phyloP scores from a whole-genome alignment of 2,329 filamentous ascomycete species.

The Talaromyces sp. region DNA sequence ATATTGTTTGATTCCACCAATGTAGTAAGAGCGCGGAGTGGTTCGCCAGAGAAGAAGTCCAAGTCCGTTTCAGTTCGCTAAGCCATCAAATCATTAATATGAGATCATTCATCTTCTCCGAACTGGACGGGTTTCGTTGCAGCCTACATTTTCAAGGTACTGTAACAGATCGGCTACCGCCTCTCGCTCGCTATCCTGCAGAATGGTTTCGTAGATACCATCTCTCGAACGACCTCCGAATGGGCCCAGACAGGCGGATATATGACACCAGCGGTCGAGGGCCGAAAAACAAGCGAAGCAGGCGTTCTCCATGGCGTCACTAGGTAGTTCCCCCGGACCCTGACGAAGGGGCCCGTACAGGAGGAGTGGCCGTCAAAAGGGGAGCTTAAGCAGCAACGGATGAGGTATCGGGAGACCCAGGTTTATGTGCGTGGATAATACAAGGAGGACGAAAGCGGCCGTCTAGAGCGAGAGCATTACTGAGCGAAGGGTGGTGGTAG shows the following conservation, averaged over 20 bases:
- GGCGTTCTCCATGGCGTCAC: slow-evolving; percentile 37
- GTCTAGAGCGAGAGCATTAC: slow-evolving; percentile 16
- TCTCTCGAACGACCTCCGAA: slow-evolving; percentile 67
- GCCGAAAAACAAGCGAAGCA: slow-evolving; percentile 40
- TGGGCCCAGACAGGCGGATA: slow-evolving; percentile 37
- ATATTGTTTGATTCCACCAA: slow-evolving; percentile 98
- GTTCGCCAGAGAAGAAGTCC: slow-evolving; percentile 97
- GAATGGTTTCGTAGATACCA: slow-evolving; percentile 75
- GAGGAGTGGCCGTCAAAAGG: slow-evolving; percentile 5
- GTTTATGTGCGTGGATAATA: background rate
- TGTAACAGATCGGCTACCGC: slow-evolving; percentile 91
- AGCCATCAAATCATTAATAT: background rate
- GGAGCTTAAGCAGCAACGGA: slow-evolving; percentile 4
- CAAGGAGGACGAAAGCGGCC: slow-evolving; percentile 17
- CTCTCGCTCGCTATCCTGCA: slow-evolving; percentile 94
- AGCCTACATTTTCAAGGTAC: slow-evolving; percentile 86
- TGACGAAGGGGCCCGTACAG: slow-evolving; percentile 22
- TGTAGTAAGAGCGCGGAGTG: slow-evolving; percentile 86
- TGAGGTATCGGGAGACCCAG: background rate
- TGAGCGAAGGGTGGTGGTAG: slow-evolving; percentile 11
- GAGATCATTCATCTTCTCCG: background rate
- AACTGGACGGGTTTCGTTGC: background rate
- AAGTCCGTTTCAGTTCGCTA: slow-evolving; percentile 96
- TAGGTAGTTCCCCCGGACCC: slow-evolving; percentile 27
- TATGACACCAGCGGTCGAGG: slow-evolving; percentile 41